Evolutionary conservation across 2,329 filamentous ascomycete species (phyloP).

Genomic region (Epicoccum nigrum): DNA sequence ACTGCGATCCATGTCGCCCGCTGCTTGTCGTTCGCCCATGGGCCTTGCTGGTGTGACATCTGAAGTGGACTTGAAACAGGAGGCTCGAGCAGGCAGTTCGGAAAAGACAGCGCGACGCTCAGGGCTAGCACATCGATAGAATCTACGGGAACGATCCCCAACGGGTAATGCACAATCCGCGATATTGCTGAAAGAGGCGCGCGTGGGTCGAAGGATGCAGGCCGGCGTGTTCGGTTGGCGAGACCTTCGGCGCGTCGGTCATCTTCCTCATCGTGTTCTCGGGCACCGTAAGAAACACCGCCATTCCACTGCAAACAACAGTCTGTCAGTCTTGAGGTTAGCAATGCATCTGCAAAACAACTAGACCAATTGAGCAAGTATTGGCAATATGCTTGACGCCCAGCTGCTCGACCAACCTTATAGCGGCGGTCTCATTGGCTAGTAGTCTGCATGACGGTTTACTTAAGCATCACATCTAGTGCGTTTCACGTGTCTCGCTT

Average conservation of each 20-base stretch:
- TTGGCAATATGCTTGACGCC: slow-evolving; percentile 26
- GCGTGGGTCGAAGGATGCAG: slow-evolving; percentile 17
- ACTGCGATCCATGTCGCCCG: slow-evolving; percentile 11
- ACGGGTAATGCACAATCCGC: slow-evolving; percentile 9
- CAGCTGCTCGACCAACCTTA: slow-evolving; percentile 7
- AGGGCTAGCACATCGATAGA: slow-evolving; percentile 13
- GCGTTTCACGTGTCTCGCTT: slow-evolving; percentile 39
- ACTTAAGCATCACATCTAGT: slow-evolving; percentile 27
- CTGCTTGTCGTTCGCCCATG: slow-evolving; percentile 26
- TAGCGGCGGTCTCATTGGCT: slow-evolving; percentile 17
- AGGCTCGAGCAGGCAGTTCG: slow-evolving; percentile 18
- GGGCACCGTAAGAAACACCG: slow-evolving; percentile 12
- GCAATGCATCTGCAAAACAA: slow-evolving; percentile 3
- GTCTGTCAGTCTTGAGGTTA: slow-evolving; percentile 2
- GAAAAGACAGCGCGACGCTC: slow-evolving; percentile 20
- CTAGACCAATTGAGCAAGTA: slow-evolving; percentile 15
- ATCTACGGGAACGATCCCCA: slow-evolving; percentile 11
- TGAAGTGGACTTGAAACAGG: slow-evolving; percentile 25
- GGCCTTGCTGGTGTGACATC: slow-evolving; percentile 22
- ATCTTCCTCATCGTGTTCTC: slow-evolving; percentile 1
- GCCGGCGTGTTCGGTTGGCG: slow-evolving; percentile 1
- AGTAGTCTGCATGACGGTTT: slow-evolving; percentile 30
- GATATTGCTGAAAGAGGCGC: slow-evolving; percentile 11
- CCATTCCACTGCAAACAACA: slow-evolving; percentile 5
- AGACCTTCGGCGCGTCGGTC: slow-evolving; percentile 11